Evolutionary conservation across 306 rosid genomes (phyloP).

Genomic region (Cicer pinnatifidum): DNA sequence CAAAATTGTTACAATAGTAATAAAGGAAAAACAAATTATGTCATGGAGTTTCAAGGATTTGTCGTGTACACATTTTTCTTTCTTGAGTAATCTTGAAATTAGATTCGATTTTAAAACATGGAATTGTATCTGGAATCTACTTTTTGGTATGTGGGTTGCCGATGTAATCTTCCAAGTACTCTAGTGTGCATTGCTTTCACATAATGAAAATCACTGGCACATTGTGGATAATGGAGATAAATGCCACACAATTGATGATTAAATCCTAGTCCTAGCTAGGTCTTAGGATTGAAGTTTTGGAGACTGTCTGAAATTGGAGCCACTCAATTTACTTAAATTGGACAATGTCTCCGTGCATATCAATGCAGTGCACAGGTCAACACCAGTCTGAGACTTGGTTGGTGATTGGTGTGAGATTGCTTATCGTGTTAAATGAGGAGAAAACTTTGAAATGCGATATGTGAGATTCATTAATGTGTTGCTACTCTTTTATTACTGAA

Average conservation of each 20-base stretch:
- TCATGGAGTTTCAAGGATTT: slow-evolving; percentile 6
- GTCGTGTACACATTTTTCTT: background rate
- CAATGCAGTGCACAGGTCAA: slow-evolving; percentile 1
- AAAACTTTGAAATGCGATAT: background rate
- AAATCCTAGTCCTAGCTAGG: background rate
- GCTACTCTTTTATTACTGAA: slow-evolving; percentile 7
- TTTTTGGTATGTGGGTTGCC: background rate
- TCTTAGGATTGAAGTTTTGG: background rate
- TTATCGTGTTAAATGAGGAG: slow-evolving; percentile 1
- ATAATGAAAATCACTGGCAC: background rate
- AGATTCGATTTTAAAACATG: background rate
- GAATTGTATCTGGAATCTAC: background rate
- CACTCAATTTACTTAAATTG: slow-evolving; percentile 3
- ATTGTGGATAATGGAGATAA: too few relatives aligned
- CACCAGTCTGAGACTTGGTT: slow-evolving; percentile 8
- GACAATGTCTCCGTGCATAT: background rate
- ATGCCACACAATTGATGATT: background rate
- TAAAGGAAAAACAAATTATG: background rate
- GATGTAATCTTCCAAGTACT: background rate
- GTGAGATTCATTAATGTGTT: slow-evolving; percentile 1
- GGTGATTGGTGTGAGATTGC: slow-evolving; percentile 14
- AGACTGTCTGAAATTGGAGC: background rate
- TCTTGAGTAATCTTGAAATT: background rate
- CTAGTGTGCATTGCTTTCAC: background rate
- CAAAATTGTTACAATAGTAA: background rate